Evolutionary conservation across 2,329 filamentous ascomycete species (phyloP), one percentile per base, ranked within the genome.

Genomic region (Sporothrix dimorphospora): DNA sequence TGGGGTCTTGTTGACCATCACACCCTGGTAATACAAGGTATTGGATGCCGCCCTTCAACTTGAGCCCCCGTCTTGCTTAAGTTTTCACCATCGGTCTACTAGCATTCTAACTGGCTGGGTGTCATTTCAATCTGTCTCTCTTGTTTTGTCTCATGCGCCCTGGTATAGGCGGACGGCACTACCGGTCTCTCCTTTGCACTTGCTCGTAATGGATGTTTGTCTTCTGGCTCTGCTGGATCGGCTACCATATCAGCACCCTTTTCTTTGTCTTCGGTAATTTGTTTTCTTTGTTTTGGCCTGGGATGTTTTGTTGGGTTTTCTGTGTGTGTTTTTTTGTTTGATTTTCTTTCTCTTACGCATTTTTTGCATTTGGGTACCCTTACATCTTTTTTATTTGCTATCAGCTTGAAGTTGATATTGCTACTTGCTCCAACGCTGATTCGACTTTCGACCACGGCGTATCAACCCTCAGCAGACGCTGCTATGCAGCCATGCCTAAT

Each of bases 301-400:
- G 38, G 7, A 38, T 19, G 21, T 55, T 51, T 59, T 12, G 47
- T 19, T 49, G 38, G 9, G 27, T 38, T 65, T n/a, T 12, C 3
- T 38, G 4, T 53, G 45, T 45, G n/a, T n/a, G n/a, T 19, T n/a
- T 27, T 34, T 53, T 63, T 21, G 30, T 14, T 19, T 19, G 14
- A 0, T 42, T 57, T 16, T 55, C 38, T 38, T 47, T 19, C 9
- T 55, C 40, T 84, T 82, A 67, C 19, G 30, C 47, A 5, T 6
- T 16, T 16, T 16, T 47, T 19, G 42, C 14, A 47, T 47, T 47
- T 16, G 42, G 42, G 42, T 19, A 47, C 5, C 12, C 5, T 47
- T 49, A 49, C 4, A 49, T 49, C 19, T 49, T 19, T 49, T 21
- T n/a, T 19, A 1, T 19, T 49, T 49, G 7, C 47, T 49, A n/a